Evolutionary conservation across 2,329 filamentous ascomycete genomes (phyloP), one percentile per base, ranked within the genome.

Genomic region (Pseudopyricularia cyperi): DNA sequence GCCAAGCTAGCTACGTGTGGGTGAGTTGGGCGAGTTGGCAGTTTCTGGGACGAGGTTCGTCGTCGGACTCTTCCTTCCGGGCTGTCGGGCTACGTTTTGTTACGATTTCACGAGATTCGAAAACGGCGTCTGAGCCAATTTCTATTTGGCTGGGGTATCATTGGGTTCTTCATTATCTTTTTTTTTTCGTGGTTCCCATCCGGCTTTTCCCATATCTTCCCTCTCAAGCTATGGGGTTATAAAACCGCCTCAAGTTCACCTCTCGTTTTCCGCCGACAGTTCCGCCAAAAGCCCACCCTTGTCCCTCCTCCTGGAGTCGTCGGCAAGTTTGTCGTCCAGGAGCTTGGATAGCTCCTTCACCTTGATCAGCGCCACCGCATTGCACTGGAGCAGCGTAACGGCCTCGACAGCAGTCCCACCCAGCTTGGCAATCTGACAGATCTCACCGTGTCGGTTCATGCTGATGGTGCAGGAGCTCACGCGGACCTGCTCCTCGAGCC

Each of bases 381-480:
- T 83, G 68, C 87, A 95, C 59, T 83, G 79, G 58, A 98, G 71
- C 58, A 97, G 70, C 33, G 78, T 73, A 55, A 90, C 71, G 2
- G 90, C 89, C 64, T 96, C 87, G 12, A 95, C 79, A 1, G 89
- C 79, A 19, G 79, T 76, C 26, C 93, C 93, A 24, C 91, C 90
- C 54, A 93, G 80, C 71, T 98, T 98, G 30, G 89, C 84, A 55
- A 96, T 79, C 67, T 94, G 88, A 61, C 89, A 95, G 39, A 96
- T 80, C 70, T 96, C 90, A 24, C 90, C 90, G 62, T 90, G 85
- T 62, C 82, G 82, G 68, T 96, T 95, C 67, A 95, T 76, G 52
- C 88, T 91, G 61, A 97, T 80, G 7, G 87, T 87, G 60, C 87
- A 80, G 65, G 83, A 82, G 53, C 81, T 83, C 37, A 84, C 77